Evolutionary conservation across 345 rosid species (phyloP).

Genomic region (Eucalyptus polyanthemos): DNA sequence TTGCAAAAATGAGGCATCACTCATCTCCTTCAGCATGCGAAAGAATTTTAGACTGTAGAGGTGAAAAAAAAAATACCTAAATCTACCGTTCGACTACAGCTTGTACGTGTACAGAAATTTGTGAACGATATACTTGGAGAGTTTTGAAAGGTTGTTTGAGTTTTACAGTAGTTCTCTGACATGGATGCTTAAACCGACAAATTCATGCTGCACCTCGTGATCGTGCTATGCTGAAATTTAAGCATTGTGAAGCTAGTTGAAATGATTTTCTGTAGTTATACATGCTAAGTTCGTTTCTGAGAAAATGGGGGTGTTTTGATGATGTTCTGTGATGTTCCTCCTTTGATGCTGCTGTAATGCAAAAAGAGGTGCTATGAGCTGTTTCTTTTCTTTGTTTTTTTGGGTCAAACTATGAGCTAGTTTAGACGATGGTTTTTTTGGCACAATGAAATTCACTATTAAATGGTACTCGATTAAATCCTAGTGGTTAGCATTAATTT

Average conservation of each 20-base stretch:
- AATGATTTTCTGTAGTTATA: not conserved
- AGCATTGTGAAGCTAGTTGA: not conserved
- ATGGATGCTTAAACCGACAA: not conserved
- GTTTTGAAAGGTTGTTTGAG: not conserved
- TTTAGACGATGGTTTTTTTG: rapidly evolving
- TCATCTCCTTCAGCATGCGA: not conserved
- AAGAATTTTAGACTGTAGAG: not conserved
- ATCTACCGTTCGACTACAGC: rapidly evolving
- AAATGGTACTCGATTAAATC: not conserved
- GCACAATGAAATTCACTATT: not conserved
- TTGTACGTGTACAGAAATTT: not conserved
- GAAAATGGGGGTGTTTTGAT: not conserved
- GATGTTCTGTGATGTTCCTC: not conserved
- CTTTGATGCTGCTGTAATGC: not conserved
- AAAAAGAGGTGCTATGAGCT: rapidly evolving
- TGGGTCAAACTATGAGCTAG: not conserved
- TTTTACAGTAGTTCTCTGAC: not conserved
- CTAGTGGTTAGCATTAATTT: rapidly evolving
- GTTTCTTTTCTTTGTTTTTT: too few relatives aligned
- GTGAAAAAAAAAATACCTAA: rapidly evolving
- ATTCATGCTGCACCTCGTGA: not conserved
- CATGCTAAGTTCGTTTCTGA: not conserved
- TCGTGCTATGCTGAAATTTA: not conserved
- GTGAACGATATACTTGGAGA: rapidly evolving
- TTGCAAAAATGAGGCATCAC: not conserved